Evolutionary conservation across 2,329 filamentous ascomycete genomes (phyloP).

Genomic region (Microthyrium microscopicum): DNA sequence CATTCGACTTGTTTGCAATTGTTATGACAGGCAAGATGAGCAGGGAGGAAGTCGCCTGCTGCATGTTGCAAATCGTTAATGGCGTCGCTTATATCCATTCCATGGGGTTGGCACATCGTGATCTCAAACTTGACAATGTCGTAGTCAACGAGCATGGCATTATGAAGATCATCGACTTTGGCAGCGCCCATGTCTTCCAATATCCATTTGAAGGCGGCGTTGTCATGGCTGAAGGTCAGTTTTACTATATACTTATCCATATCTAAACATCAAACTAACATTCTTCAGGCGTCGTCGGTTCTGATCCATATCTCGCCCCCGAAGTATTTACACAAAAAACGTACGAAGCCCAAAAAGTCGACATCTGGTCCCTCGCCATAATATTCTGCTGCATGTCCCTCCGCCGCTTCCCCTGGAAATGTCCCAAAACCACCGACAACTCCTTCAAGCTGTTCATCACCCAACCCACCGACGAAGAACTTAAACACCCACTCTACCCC

Average conservation of each 20-base stretch:
- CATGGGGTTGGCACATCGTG: conserved; percentile 86
- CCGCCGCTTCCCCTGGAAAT: conserved; percentile 91
- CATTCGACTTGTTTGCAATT: conserved; percentile 88
- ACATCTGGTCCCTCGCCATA: conserved; percentile 96
- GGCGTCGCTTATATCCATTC: conserved; percentile 89
- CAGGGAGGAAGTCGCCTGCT: conserved; percentile 76
- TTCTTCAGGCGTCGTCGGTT: conserved; percentile 56
- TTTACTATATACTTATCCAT: neutral
- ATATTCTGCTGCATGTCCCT: conserved; percentile 99
- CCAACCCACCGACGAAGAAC: conserved; percentile 41
- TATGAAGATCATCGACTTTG: conserved; percentile 99
- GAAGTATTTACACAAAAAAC: conserved; percentile 90
- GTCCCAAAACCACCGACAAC: conserved; percentile 79
- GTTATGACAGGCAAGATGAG: conserved; percentile 99
- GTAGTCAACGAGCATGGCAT: conserved; percentile 93
- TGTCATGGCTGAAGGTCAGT: conserved; percentile 62
- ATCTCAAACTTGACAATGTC: conserved; percentile 94
- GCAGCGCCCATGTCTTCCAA: conserved; percentile 88
- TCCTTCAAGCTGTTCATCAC: conserved; percentile 88
- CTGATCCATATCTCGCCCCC: conserved; percentile 89
- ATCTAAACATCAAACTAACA: too few species aligned
- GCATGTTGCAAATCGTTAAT: conserved; percentile 84
- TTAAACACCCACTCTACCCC: conserved; percentile 10
- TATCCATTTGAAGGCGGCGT: conserved; percentile 92
- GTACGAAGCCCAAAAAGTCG: conserved; percentile 84